Evolutionary conservation across 352 stramenopile genomes (phyloP), one percentile per base, ranked within the genome.

Genomic region (Phytopythium delawarense): DNA sequence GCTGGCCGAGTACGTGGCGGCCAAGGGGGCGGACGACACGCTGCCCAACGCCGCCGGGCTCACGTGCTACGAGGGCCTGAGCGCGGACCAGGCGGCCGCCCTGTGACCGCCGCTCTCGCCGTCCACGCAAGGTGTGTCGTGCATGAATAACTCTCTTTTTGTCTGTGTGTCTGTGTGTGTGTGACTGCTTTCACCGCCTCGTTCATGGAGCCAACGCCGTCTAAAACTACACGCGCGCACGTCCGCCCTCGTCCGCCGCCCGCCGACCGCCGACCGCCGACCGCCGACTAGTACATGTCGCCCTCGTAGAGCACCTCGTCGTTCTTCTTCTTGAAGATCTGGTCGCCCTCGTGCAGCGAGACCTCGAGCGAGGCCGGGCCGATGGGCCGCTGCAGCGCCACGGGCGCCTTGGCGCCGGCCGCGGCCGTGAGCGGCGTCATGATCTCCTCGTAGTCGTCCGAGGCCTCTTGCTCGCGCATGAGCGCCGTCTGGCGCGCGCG

Each of bases 31-130:
- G 2, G 79, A 96, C 68, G 92, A 99, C 76, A 88, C 78, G 59
- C 84, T 98, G 40, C 71, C 88, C 46, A 99, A 99, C 75, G 77
- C 67, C 16, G 76, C 96, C 0, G 93, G 92, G 0, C 77, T 98
- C 52, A 98, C 94, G 13, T 98, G 91, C 71, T 99, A 98, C 79
- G 96, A 99, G 86, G 96, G 94, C 4, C 74, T 94, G 16, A 89
- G 74, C 35, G 61, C 69, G 30, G 73, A 82, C 39, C 67, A 89
- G 35, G 70, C 84, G 18, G 74, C 77, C 23, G 61, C 57, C 15
- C 61, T 88, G 4, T 87, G 75, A 73, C 35, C 35, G 35, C 11
- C 35, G 35, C 15, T 40, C 9, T 37, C 34, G 34, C 28, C 28
- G 3, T 4, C 28, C 39, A 7, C 15, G 9, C 6, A 9, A 46